Percentiles rank a stretch among this genome's conserved stretches.
Conservation (phyloP, 306 rosid genomes). For the Mimosa bimucronata region DNA sequence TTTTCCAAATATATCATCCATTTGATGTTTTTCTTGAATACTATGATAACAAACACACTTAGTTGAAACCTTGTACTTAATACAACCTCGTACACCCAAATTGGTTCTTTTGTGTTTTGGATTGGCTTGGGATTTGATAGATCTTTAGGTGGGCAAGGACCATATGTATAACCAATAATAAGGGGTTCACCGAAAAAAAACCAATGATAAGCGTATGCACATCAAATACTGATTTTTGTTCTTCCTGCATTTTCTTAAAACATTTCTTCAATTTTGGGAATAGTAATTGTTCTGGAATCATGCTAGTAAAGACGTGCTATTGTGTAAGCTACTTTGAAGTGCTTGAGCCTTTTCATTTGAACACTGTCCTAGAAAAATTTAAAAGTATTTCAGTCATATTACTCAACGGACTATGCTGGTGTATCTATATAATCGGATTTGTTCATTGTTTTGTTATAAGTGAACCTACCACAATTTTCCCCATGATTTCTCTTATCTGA, state of each 20-base stretch:
- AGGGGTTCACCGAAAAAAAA: neutral
- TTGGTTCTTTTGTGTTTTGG: neutral
- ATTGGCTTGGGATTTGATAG: neutral
- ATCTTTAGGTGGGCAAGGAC: neutral
- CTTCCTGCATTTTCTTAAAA: neutral
- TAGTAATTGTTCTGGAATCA: neutral
- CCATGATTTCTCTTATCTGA: slow-evolving; percentile 9
- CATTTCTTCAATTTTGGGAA: neutral
- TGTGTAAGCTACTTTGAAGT: neutral
- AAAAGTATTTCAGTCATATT: neutral
- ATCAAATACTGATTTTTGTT: neutral
- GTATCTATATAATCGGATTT: neutral
- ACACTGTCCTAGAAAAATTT: neutral
- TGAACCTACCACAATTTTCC: neutral
- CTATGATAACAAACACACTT: neutral
- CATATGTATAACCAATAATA: neutral
- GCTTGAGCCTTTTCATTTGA: neutral
- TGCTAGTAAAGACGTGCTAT: neutral
- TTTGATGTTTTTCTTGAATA: neutral
- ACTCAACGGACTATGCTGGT: neutral
- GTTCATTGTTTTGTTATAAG: neutral
- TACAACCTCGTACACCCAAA: neutral
- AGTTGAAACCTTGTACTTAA: neutral
- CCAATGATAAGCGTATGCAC: neutral
- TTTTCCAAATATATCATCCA: neutral